Conservation (phyloP, 2,329 filamentous ascomycete species). For the Colletotrichum kahawae region DNA sequence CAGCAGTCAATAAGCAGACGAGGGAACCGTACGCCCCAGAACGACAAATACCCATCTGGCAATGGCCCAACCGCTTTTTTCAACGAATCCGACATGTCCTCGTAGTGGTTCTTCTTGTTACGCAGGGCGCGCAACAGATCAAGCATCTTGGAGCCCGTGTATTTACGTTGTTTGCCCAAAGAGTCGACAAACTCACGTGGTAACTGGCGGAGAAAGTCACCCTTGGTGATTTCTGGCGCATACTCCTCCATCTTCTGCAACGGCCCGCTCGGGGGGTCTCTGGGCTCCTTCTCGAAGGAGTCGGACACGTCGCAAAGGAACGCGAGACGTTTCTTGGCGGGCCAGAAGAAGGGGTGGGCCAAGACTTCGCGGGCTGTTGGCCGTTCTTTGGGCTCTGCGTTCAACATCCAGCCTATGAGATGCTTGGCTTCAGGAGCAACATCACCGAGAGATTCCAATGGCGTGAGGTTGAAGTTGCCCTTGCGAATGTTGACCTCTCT, state of each 20-base stretch:
- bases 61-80: conserved; percentile 73
- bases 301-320: conserved; percentile 98
- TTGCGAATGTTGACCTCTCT: conserved; percentile 97
- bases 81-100: conserved; percentile 87
- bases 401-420: conserved; percentile 81
- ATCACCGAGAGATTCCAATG: conserved; percentile 78
- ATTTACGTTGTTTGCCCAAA: conserved; percentile 93
- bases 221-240: conserved; percentile 59
- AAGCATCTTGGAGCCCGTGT: conserved; percentile 81
- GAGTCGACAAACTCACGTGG: conserved; percentile 86
- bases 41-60: conserved; percentile 81
- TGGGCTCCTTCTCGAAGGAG: conserved; percentile 90
- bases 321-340: conserved; percentile 81
- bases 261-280: conserved; percentile 77
- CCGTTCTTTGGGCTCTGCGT: conserved; percentile 56
- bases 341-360: conserved; percentile 97
- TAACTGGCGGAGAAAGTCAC: conserved; percentile 79
- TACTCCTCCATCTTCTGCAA: conserved; percentile 64
- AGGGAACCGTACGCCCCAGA: conserved; percentile 84
- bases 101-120: conserved; percentile 98
- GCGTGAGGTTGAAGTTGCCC: conserved; percentile 75
- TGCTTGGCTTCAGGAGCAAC: conserved; percentile 88
- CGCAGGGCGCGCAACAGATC: conserved; percentile 87
- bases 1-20: conserved; percentile 80
- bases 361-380: conserved; percentile 82